Base-by-base conservation (phyloP, 768 basidiomycete genomes). In the Auricularia sp. region DNA sequence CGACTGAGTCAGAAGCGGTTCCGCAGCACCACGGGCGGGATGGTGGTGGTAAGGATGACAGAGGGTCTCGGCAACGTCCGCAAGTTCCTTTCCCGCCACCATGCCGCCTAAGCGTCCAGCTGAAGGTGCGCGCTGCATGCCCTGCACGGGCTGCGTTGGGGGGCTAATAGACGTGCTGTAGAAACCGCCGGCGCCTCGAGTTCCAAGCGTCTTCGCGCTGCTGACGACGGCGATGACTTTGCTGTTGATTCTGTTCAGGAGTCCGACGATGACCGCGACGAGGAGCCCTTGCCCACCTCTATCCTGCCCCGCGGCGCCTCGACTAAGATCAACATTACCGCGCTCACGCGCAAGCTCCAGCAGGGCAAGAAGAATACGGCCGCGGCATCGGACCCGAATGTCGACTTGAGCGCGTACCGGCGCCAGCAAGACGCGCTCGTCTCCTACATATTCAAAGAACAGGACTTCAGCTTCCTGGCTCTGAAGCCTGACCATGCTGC, bases 401-500 rank as follows among this genome's bases (percentile, higher is more conserved):
- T 23, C 10, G 56, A 59, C 56, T 14, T 35, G 14, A 35, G 14
- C 34, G 56, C 56, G 23, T 35, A 59, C 56, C 56, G 59, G 6
- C 56, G 51, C n/a, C 64, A 64, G 59, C 64, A 65, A 44, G 60
- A 63, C 5, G 65, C 63, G 53, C 61, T 66, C 35, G 54, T 68
- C 14, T 62, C 68, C 16, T 61, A 68, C 43, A 64, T 93, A 74
- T 68, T 68, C 61, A 84, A 83, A 78, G 83, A 88, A 64, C 88
- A 88, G 71, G 93, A 95, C 74, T 94, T 91, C 70, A 88, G 90
- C 2, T 90, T 85, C 81, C 79, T 97, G 51, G 85, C 88, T 69
- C 78, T 99, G 63, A 97, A 98, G 74, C 78, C 83, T 2, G 97
- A 99, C 77, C 97, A 99, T 73, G 80, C 85, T 36, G 88, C 91